A percentile compares a stretch with the other conserved stretches of the same genome.
Evolutionary conservation across 345 rosid genomes (phyloP).

Genomic region (Aquilaria sinensis): DNA sequence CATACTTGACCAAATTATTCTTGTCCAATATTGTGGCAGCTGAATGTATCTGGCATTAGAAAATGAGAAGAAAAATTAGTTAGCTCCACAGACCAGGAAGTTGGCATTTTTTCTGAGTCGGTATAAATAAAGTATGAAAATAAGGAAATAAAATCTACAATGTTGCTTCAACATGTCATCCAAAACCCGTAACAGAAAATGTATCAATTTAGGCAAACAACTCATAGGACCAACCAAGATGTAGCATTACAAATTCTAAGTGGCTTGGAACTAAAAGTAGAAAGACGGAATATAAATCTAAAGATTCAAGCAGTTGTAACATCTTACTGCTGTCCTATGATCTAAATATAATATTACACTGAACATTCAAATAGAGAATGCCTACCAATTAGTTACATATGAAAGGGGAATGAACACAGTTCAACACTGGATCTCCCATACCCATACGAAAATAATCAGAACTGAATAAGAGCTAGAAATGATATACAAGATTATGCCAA

Average conservation of each 20-base stretch:
- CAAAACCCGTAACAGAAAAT: not conserved
- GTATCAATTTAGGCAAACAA: not conserved
- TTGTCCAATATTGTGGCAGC: slow-evolving; percentile 90
- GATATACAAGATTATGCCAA: not conserved
- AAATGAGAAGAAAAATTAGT: not conserved
- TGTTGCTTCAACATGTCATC: not conserved
- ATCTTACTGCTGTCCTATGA: no score
- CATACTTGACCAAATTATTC: slow-evolving; percentile 85
- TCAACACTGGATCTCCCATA: no score
- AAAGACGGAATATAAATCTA: no score
- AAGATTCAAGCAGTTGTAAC: no score
- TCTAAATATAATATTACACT: no score
- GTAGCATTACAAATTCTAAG: no score
- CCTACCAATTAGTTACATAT: not conserved
- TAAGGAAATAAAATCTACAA: not conserved
- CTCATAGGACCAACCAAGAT: no score
- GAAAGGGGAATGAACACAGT: not conserved
- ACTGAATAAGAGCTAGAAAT: not conserved
- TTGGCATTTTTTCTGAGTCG: no score
- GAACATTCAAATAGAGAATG: not conserved
- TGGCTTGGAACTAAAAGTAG: no score
- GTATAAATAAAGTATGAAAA: not conserved
- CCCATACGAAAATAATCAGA: not conserved
- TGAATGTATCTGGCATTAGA: slow-evolving; percentile 64
- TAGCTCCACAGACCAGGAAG: not conserved